phyloP scores from a whole-genome alignment of 2,329 filamentous ascomycete genomes.

The Alternaria infectoria region DNA sequence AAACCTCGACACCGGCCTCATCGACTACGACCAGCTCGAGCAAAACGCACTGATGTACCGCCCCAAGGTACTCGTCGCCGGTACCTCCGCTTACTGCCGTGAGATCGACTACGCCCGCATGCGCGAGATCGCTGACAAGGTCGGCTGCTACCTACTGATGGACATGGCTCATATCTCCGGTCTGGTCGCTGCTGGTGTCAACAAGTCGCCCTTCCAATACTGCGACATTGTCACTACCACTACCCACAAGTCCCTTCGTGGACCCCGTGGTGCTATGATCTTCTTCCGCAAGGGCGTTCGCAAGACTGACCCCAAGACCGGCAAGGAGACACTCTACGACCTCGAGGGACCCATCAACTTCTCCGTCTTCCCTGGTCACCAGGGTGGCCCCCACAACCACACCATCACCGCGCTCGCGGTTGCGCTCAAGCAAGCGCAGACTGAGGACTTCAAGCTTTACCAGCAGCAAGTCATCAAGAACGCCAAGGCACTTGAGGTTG shows the following conservation, averaged over 20 bases:
- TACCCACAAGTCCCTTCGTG: slow-evolving; percentile 95
- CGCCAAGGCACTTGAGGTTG: slow-evolving; percentile 85
- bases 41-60: slow-evolving; percentile 87
- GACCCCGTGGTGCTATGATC: slow-evolving; percentile 95
- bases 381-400: slow-evolving; percentile 98
- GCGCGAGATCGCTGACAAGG: slow-evolving; percentile 87
- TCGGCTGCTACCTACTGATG: slow-evolving; percentile 88
- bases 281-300: slow-evolving; percentile 96
- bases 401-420: slow-evolving; percentile 96
- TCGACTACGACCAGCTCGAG: slow-evolving; percentile 93
- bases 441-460: slow-evolving; percentile 88
- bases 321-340: slow-evolving; percentile 84
- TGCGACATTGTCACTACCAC: slow-evolving; percentile 97
- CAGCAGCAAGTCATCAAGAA: slow-evolving; percentile 90
- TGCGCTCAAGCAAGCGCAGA: slow-evolving; percentile 90
- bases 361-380: slow-evolving; percentile 97
- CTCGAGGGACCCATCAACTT: slow-evolving; percentile 93
- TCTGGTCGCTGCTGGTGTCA: slow-evolving; percentile 87
- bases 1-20: slow-evolving; percentile 86
- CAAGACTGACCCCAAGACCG: slow-evolving; percentile 81
- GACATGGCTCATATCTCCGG: slow-evolving; percentile 99
- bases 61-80: slow-evolving; percentile 93
- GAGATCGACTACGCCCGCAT: slow-evolving; percentile 95
- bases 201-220: slow-evolving; percentile 86
- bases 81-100: slow-evolving; percentile 93